Evolutionary conservation across 768 basidiomycete genomes (phyloP).

Genomic region (Tulasnella calospora): DNA sequence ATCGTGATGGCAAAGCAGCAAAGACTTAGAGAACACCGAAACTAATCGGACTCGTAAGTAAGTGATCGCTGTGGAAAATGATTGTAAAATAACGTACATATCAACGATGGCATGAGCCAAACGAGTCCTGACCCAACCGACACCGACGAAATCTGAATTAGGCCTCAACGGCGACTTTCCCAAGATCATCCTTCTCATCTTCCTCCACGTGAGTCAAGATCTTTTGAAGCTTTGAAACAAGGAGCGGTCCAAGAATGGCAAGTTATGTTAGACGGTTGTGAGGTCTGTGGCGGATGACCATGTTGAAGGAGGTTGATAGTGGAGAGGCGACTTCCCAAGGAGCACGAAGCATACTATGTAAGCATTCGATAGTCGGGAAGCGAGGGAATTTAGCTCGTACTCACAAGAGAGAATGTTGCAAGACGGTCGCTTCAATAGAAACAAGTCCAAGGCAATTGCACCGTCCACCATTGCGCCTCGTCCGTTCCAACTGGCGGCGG

Average conservation of each 20-base stretch:
- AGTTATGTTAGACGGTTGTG: not conserved
- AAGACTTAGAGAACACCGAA: not conserved
- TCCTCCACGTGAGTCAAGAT: not conserved
- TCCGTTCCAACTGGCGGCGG: no score
- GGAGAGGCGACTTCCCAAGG: constrained; percentile 20
- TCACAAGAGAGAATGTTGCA: constrained; percentile 44
- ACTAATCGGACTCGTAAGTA: not conserved
- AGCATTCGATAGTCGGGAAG: not conserved
- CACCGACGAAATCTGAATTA: not conserved
- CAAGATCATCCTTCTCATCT: not conserved
- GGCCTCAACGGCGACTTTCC: not conserved
- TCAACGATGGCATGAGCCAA: not conserved
- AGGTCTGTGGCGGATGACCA: constrained; percentile 4
- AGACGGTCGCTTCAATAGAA: constrained; percentile 34
- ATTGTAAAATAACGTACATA: not conserved
- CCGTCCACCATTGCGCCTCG: no score
- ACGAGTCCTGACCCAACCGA: not conserved
- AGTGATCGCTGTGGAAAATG: no score
- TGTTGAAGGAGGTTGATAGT: constrained; percentile 3
- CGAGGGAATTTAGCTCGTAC: not conserved
- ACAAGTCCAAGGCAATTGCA: constrained; percentile 44
- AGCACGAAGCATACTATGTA: not conserved
- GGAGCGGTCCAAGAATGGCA: not conserved
- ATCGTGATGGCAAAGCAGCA: constrained; percentile 21
- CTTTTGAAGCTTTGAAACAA: not conserved